Evolutionary conservation across 805 yeast species (phyloP).

Genomic region (Metschnikowia noctiluminum): DNA sequence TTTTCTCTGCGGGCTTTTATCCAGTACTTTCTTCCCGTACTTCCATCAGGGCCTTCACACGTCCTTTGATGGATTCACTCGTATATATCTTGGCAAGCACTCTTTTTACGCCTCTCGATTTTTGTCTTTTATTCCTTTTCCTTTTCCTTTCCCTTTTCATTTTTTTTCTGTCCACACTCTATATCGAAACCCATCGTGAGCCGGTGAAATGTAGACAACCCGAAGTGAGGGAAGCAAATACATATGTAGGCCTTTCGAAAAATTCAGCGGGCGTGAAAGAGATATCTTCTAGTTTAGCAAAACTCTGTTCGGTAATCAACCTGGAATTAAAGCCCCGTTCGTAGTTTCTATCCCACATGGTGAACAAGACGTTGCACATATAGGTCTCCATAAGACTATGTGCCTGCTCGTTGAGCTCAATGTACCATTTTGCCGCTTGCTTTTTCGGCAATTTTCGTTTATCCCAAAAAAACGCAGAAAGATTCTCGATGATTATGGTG

Average conservation of each 20-base stretch:
- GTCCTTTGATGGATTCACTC: too few species aligned
- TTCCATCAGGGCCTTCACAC: too few species aligned
- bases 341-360: conserved; percentile 27
- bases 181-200: not conserved
- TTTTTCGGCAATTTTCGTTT: conserved; percentile 11
- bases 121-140: too few species aligned
- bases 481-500: conserved; percentile 27
- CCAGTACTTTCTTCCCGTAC: too few species aligned
- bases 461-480: conserved; percentile 37
- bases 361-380: conserved; percentile 27
- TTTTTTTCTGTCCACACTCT: too few species aligned
- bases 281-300: conserved; percentile 3
- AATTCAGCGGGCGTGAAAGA: conserved; percentile 12
- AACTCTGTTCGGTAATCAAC: not conserved
- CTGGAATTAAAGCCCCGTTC: conserved; percentile 29
- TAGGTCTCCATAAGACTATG: conserved; percentile 16
- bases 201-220: conserved; percentile 2
- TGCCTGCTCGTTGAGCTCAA: conserved; percentile 12
- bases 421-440: conserved; percentile 12
- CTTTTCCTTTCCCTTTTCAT: too few species aligned
- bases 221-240: not conserved
- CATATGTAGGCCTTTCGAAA: not conserved
- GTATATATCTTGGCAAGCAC: too few species aligned
- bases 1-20: too few species aligned
- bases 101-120: too few species aligned